A percentile compares a stretch with the other conserved stretches of the same genome.
Conservation (phyloP, 169 alveolate genomes). For the Cryptosporidium sp. region DNA sequence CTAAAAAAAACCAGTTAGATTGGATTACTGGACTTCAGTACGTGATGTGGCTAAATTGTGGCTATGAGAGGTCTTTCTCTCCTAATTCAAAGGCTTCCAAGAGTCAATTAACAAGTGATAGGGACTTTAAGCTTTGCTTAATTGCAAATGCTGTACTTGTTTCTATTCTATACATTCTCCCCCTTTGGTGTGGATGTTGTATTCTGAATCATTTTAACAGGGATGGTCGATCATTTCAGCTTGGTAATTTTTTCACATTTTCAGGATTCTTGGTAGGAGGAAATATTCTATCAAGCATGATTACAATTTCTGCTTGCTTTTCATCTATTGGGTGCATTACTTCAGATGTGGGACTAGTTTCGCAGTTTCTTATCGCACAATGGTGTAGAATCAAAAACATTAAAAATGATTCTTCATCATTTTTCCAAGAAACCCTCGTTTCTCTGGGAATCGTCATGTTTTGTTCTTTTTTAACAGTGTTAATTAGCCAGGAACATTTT, state of each 20-base stretch:
- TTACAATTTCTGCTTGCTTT: constrained; percentile 64
- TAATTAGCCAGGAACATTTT: constrained; percentile 44
- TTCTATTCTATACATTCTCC: constrained; percentile 34
- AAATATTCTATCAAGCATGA: constrained; percentile 22
- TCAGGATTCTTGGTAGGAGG: constrained; percentile 63
- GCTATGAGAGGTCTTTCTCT: constrained; percentile 48
- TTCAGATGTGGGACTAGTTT: constrained; percentile 45
- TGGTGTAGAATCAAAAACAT: constrained; percentile 35
- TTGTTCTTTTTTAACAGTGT: constrained; percentile 32
- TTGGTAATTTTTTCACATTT: constrained; percentile 64
- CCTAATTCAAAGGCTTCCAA: not conserved
- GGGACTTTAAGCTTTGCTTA: constrained; percentile 8
- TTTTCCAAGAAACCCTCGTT: constrained; percentile 24
- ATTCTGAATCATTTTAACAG: constrained; percentile 44
- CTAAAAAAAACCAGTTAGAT: not conserved
- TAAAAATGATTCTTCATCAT: not conserved
- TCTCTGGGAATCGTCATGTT: constrained; percentile 29
- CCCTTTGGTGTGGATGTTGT: constrained; percentile 74
- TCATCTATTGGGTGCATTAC: constrained; percentile 67
- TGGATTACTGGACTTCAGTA: constrained; percentile 68
- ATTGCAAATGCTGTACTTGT: constrained; percentile 26
- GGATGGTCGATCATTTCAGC: constrained; percentile 23
- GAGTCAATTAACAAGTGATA: not conserved
- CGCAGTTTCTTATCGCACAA: constrained; percentile 20
- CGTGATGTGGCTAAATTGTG: constrained; percentile 75